Conservation (phyloP, 2,329 filamentous ascomycete species). For the Fusarium transvaalense region DNA sequence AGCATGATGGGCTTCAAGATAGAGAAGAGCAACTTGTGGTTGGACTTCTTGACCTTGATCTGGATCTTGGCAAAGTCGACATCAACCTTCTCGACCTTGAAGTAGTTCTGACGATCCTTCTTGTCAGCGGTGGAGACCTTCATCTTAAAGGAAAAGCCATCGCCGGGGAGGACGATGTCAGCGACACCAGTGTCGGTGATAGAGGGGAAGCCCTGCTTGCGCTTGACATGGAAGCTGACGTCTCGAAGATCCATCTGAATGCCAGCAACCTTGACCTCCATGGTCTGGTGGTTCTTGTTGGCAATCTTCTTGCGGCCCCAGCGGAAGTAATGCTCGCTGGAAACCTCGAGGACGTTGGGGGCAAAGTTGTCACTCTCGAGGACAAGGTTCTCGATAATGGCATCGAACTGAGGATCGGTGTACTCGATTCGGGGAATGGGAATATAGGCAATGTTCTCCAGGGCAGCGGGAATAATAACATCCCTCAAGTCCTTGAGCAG, state of each 20-base stretch:
- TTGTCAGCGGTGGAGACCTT: constrained; percentile 85
- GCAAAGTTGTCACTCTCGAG: constrained; percentile 97
- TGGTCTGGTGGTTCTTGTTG: constrained; percentile 84
- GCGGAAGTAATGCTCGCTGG: constrained; percentile 93
- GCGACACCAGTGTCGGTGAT: constrained; percentile 89
- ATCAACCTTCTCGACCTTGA: constrained; percentile 92
- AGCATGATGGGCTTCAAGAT: constrained; percentile 90
- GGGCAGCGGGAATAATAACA: constrained; percentile 83
- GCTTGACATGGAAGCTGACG: constrained; percentile 94
- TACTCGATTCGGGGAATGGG: constrained; percentile 96
- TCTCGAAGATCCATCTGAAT: constrained; percentile 93
- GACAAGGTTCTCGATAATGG: constrained; percentile 92
- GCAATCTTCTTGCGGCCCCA: constrained; percentile 91
- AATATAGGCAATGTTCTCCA: constrained; percentile 90
- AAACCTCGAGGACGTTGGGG: constrained; percentile 90
- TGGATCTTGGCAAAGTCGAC: constrained; percentile 85
- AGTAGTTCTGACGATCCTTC: constrained; percentile 82
- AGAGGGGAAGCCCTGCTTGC: constrained; percentile 91
- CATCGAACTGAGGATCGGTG: constrained; percentile 84
- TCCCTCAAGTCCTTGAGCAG: constrained; percentile 89
- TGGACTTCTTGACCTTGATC: constrained; percentile 94
- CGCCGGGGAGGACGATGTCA: constrained; percentile 88
- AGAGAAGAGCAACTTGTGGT: constrained; percentile 90
- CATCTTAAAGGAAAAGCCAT: constrained; percentile 92
- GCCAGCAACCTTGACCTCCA: constrained; percentile 86